Evolutionary conservation across 305 asterid genomes (phyloP), one percentile per base, ranked within the genome.

Genomic region (Caryopteris hybrid): DNA sequence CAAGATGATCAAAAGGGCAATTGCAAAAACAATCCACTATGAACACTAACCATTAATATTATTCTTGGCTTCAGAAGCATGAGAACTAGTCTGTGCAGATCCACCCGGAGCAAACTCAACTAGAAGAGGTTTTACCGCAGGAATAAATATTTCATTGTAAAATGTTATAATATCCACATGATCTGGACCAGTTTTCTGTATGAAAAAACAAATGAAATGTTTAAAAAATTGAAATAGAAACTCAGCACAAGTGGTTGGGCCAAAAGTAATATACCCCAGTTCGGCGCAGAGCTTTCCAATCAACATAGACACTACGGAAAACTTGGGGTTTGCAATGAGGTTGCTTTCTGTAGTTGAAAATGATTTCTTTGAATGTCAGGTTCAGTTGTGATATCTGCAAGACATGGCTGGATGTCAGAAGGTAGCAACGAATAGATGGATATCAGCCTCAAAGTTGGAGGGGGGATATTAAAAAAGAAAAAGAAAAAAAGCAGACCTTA

Each of bases 271-370:
- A 36, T 85, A 95, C 97, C 88, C 92, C 96, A 48, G 76, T 74
- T 55, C 81, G 86, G 5, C 80, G 85, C 10, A 80, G 79, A 61
- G 89, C 74, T 56, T 87, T 65, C 94, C 95, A 76, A 76, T 89
- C 98, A 79, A 95, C 84, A 80, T 81, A 95, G 56, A 95, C 98
- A 73, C 88, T 85, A 60, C 98, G 96, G 55, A 95, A 95, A 72
- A 95, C 97, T 83, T 89, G 99, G 38, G 95, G 93, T 63, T 95
- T 95, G 88, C 99, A 92, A 13, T 95, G 99, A 69, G 98, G 95
- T 59, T 95, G 98, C 80, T 89, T 95, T 76, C 91, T 86, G 67
- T 95, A 92, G 79, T 92, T 95, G 84, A 72, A 82, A 68, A 95
- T 86, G 59, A 95, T 92, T 82, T 95, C 99, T 80, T 85, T 95